Base-by-base conservation (phyloP, 1,284 basidiomycete species). In the Austropuccinia psidii region DNA sequence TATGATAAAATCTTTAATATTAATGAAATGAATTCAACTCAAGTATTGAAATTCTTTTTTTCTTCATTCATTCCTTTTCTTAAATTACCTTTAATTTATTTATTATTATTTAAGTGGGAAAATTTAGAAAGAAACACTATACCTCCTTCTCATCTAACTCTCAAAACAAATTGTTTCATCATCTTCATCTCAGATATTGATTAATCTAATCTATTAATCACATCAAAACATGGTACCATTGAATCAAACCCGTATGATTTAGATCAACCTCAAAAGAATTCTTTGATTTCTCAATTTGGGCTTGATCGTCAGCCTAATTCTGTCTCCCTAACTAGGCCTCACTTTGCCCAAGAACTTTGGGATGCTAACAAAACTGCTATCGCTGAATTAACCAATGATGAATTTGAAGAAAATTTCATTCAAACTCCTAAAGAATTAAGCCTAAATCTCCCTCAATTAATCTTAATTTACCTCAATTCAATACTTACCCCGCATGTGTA, bases 91-190 rank as follows among this genome's bases (percentile, higher is more conserved):
- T 54, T 62, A 61, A n/a, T n/a, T 24, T 49, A 54, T 19, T 77
- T 1, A n/a, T 7, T 35, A 29, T 17, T 9, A 4, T 78, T 62
- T 15, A 77, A 97, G 92, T 96, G 93, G 94, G 80, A 83, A 0
- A 84, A 88, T 0, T 84, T 97, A 49, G 84, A 88, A 74, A 81
- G 82, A 5, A 86, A 91, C 76, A 93, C 93, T 0, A 82, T 84
- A 0, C 82, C 89, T 0, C 91, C 94, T 0, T 99, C 96, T 79
- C 87, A 88, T 6, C 84, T 98, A 17, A 93, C 95, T 0, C 85
- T 95, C 76, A 99, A 98, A 81, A 93, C 92, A 0, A 99, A 98
- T 76, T 96, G 95, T 1, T 99, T 95, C 80, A 93, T 98, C 81
- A 97, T 99, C 78, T 93, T 98, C 82, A 89, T 98, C 77, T 88